Base-by-base conservation (phyloP, 345 rosid genomes). In the Carallia pectinifolia region DNA sequence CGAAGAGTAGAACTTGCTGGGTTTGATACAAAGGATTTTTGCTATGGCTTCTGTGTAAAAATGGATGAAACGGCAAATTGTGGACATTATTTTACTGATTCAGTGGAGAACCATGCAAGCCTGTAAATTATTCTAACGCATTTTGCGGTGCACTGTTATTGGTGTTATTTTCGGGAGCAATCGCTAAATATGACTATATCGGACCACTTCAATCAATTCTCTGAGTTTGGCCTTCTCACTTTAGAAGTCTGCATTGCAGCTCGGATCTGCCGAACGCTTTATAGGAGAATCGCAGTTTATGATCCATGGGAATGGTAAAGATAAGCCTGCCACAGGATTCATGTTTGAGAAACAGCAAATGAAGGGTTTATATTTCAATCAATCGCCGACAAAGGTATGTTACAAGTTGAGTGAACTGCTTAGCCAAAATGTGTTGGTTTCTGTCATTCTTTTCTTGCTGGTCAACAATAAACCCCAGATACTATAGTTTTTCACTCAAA, bases 351-450 rank as follows among this genome's bases (percentile, higher is more conserved):
- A 90, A 76, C 93, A 81, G 76, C 97, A 81, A 65, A 86, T 89
- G 93, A 91, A 87, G 81, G 92, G 96, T 67, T 79, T 91, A 71
- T 95, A 91, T 83, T 95, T 95, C 85, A 86, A 95, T 73, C 97
- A 91, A 74, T 91, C 97, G 19, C 86, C 93, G 37, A 67, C 90
- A 66, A 95, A 89, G 99, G 99, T 94, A 85, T 50, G 64, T 7
- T 37, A 31, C 36, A 18, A 53, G 31, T 74, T 71, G 37, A 76
- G 39, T 17, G 37, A 63, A 52, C 29, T 29, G 30, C 15, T 36
- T 48, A 39, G 33, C 29, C 39, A 30, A 17, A 13, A 23, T 39
- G 54, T 5, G 62, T 18, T 52, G 31, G 12, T 48, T 40, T 66
- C 50, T n/a, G 23, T 58, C 13, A 19, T 65, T 30, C 39, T 27